phyloP scores from a whole-genome alignment of 345 rosid genomes.

The Eucalyptus marginata region DNA sequence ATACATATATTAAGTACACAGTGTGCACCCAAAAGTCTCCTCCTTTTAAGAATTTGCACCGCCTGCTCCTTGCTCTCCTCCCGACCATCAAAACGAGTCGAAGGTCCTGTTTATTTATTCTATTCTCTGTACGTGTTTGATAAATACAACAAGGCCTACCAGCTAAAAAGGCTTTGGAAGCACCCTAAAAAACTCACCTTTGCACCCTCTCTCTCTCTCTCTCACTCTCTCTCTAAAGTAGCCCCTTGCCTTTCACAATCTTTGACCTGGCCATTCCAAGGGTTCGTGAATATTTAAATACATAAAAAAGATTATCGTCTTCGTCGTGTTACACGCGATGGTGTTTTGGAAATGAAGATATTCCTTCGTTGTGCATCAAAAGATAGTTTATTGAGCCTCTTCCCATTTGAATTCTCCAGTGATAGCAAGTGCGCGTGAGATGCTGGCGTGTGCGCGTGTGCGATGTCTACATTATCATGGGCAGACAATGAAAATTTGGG shows the following conservation, averaged over 20 bases:
- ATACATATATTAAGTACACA: no score
- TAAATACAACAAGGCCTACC: neutral
- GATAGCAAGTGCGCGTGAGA: neutral
- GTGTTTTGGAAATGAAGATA: neutral
- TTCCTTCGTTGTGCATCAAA: no score
- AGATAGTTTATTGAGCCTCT: neutral
- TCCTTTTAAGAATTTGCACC: no score
- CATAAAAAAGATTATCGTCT: neutral
- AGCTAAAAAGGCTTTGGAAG: neutral
- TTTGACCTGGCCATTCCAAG: neutral
- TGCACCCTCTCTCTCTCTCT: no score
- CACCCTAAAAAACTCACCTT: neutral
- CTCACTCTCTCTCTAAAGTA: neutral
- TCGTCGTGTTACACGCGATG: neutral
- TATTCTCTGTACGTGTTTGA: neutral
- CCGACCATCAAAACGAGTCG: no score
- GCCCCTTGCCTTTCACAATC: neutral
- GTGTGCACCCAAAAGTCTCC: no score
- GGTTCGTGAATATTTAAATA: neutral
- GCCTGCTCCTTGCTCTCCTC: no score
- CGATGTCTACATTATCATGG: neutral
- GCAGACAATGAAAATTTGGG: neutral
- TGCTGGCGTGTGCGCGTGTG: neutral
- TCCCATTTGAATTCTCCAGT: no score
- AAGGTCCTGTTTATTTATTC: no score